Conservation (phyloP, 495 filamentous ascomycete genomes). For the Aspergillus indologenus region DNA sequence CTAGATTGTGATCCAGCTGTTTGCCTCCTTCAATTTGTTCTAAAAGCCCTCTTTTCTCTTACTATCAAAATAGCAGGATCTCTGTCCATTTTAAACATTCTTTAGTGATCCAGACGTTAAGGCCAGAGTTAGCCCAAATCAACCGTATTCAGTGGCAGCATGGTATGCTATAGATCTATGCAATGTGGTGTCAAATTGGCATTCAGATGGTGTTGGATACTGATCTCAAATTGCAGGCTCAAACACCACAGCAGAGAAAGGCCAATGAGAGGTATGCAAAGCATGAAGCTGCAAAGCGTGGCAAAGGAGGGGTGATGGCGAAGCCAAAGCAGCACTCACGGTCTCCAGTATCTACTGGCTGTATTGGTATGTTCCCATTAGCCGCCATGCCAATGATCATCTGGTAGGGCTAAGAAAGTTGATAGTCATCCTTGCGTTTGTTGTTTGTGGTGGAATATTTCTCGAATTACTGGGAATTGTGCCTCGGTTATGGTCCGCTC, state of each 20-base stretch:
- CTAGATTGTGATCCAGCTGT: neutral
- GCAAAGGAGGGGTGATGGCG: slow-evolving; percentile 67
- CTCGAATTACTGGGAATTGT: slow-evolving; percentile 84
- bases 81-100: too few relatives aligned
- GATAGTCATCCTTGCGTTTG: slow-evolving; percentile 72
- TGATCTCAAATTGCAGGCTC: slow-evolving; percentile 56
- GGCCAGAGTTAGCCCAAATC: neutral
- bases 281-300: slow-evolving; percentile 73
- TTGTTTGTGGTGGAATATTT: slow-evolving; percentile 78
- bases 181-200: neutral
- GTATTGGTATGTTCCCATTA: slow-evolving; percentile 68
- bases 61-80: neutral
- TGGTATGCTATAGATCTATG: neutral
- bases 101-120: neutral
- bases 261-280: slow-evolving; percentile 84
- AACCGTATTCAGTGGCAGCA: neutral
- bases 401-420: slow-evolving; percentile 5
- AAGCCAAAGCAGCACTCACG: slow-evolving; percentile 70
- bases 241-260: slow-evolving; percentile 90
- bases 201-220: neutral
- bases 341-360: slow-evolving; percentile 73
- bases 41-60: neutral
- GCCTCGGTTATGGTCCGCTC: slow-evolving; percentile 42
- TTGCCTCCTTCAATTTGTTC: neutral
- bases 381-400: neutral